A percentile compares a stretch with the other conserved stretches of the same genome.
Evolutionary conservation across 2,329 filamentous ascomycete genomes (phyloP).

Genomic region (Pseudomassariella vexata): DNA sequence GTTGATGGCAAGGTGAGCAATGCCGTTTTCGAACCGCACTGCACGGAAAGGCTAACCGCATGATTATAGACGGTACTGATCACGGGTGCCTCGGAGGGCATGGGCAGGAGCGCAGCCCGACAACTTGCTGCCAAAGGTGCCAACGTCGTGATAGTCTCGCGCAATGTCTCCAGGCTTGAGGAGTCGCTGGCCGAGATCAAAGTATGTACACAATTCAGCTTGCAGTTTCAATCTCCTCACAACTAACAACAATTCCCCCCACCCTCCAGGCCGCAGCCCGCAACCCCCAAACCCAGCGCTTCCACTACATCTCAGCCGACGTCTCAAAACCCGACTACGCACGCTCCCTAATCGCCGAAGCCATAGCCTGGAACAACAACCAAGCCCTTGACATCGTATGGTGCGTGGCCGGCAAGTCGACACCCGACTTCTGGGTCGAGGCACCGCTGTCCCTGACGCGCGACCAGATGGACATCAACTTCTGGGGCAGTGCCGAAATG

Average conservation of each 20-base stretch:
- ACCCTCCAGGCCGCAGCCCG: slow-evolving; percentile 54
- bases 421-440: slow-evolving; percentile 73
- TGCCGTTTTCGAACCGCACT: slow-evolving; percentile 8
- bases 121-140: slow-evolving; percentile 79
- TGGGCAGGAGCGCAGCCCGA: slow-evolving; percentile 72
- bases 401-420: slow-evolving; percentile 75
- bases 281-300: slow-evolving; percentile 63
- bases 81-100: slow-evolving; percentile 88
- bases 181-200: slow-evolving; percentile 51
- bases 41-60: too few species aligned
- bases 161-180: slow-evolving; percentile 69
- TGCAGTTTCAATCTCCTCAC: too few species aligned
- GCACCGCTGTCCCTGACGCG: slow-evolving; percentile 61
- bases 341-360: slow-evolving; percentile 62
- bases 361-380: slow-evolving; percentile 72
- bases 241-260: neutral
- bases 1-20: slow-evolving; percentile 72
- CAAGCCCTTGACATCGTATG: slow-evolving; percentile 78
- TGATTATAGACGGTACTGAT: slow-evolving; percentile 32
- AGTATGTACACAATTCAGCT: slow-evolving; percentile 1
- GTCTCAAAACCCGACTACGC: slow-evolving; percentile 68
- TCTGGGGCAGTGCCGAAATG: slow-evolving; percentile 81
- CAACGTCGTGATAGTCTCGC: slow-evolving; percentile 78
- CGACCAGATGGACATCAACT: slow-evolving; percentile 87
- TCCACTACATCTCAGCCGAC: slow-evolving; percentile 80